A percentile compares a stretch with the other conserved stretches of the same genome.
phyloP scores from a whole-genome alignment of 1,284 basidiomycete genomes.

The Taiwanofungus camphoratus region DNA sequence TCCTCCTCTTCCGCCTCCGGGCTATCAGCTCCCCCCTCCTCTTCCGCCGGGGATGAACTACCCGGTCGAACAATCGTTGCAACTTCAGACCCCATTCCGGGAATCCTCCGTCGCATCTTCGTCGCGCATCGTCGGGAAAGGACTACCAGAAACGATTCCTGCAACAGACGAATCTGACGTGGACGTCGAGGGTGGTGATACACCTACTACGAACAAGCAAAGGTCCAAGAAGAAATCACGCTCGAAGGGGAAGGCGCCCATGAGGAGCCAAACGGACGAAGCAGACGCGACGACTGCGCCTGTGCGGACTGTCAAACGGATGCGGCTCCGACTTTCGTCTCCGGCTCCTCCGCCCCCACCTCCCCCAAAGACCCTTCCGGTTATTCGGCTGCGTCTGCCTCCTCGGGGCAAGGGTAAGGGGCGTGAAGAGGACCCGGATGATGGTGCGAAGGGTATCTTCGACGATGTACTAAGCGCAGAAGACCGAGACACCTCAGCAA shows the following conservation, averaged over 20 bases:
- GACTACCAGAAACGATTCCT: constrained; percentile 8
- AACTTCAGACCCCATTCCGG: constrained; percentile 14
- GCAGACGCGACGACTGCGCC: constrained; percentile 25
- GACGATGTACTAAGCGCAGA: constrained; percentile 69
- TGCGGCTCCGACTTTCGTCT: constrained; percentile 33
- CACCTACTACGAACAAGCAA: constrained; percentile 20
- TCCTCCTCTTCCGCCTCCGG: constrained; percentile 26
- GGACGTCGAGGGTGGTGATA: constrained; percentile 24
- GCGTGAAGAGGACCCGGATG: constrained; percentile 51
- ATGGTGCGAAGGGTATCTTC: constrained; percentile 55
- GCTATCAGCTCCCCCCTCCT: background rate
- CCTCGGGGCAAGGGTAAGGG: constrained; percentile 53
- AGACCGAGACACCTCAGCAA: constrained; percentile 76
- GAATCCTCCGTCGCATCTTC: constrained; percentile 47
- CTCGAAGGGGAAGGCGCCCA: constrained; percentile 23
- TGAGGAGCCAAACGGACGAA: constrained; percentile 12
- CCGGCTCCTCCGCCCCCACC: constrained; percentile 28
- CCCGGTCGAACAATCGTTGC: background rate
- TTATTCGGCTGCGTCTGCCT: constrained; percentile 51
- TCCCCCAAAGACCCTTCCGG: constrained; percentile 22
- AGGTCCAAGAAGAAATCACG: constrained; percentile 19
- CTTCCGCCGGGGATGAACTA: background rate
- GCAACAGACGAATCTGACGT: constrained; percentile 24
- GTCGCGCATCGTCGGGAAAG: constrained; percentile 32
- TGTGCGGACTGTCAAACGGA: constrained; percentile 32